Conservation (phyloP, 2,329 filamentous ascomycete genomes). For the Lizonia empirigonia region DNA sequence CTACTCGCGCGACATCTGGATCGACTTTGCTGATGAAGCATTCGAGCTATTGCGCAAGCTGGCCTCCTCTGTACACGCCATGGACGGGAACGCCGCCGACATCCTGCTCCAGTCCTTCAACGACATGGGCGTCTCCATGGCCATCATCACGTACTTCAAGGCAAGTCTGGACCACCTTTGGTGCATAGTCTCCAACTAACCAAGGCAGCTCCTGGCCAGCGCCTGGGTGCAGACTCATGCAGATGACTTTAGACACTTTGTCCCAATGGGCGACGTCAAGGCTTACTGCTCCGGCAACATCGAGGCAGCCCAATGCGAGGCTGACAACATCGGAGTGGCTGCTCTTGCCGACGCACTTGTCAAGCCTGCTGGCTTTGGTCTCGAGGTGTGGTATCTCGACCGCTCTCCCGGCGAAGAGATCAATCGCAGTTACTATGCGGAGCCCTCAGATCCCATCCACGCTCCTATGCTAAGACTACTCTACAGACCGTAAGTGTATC, state of each 20-base stretch:
- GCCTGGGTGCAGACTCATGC: conserved; percentile 81
- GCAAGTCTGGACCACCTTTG: conserved; percentile 46
- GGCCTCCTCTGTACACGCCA: conserved; percentile 59
- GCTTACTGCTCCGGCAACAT: conserved; percentile 73
- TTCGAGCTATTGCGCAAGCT: conserved; percentile 70
- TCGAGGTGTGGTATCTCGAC: conserved; percentile 92
- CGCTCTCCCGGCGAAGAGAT: conserved; percentile 78
- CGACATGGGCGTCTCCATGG: conserved; percentile 67
- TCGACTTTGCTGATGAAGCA: conserved; percentile 83
- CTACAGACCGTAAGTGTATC: conserved; percentile 65
- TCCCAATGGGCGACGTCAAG: conserved; percentile 62
- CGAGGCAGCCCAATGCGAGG: conserved; percentile 78
- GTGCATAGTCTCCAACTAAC: conserved; percentile 12
- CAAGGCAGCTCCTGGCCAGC: conserved; percentile 72
- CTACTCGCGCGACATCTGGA: conserved; percentile 71
- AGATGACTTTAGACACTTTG: conserved; percentile 72
- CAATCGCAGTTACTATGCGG: conserved; percentile 69
- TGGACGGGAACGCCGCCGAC: conserved; percentile 58
- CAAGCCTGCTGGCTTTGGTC: conserved; percentile 74
- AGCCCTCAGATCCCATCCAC: conserved; percentile 55
- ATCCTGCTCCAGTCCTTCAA: conserved; percentile 75
- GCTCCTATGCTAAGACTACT: conserved; percentile 70
- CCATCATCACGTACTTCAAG: conserved; percentile 83
- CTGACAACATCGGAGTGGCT: conserved; percentile 85
- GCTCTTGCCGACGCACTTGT: conserved; percentile 79